Conservation (phyloP, 2,329 filamentous ascomycete genomes). For the Monosporascus sp. region DNA sequence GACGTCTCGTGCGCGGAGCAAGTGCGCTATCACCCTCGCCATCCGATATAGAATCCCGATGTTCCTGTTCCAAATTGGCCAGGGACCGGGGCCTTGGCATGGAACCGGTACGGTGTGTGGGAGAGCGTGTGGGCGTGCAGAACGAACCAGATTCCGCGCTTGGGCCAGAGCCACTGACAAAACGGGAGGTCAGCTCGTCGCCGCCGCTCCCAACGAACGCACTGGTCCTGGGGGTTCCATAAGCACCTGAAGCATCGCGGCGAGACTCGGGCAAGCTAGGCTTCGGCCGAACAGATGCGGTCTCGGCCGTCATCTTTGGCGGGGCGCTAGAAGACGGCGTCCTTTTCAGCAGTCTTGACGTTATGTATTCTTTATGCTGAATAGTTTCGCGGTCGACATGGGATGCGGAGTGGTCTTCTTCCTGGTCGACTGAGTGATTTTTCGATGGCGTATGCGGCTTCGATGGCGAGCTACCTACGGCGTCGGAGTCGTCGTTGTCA, state of each 20-base stretch:
- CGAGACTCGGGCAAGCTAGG: slow-evolving; percentile 31
- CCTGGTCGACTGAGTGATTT: slow-evolving; percentile 3
- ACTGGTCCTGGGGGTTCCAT: slow-evolving; percentile 28
- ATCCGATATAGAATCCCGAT: slow-evolving; percentile 24
- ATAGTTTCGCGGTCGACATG: slow-evolving; percentile 35
- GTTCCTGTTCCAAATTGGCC: slow-evolving; percentile 28
- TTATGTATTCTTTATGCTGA: slow-evolving; percentile 60
- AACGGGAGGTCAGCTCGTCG: slow-evolving; percentile 52
- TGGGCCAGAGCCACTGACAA: slow-evolving; percentile 48
- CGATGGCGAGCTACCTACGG: slow-evolving; percentile 11
- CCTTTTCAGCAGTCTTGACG: slow-evolving; percentile 61
- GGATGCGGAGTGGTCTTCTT: slow-evolving; percentile 1
- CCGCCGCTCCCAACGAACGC: slow-evolving; percentile 34
- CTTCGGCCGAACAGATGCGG: slow-evolving; percentile 40
- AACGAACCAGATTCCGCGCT: slow-evolving; percentile 47
- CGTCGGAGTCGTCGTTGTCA: not conserved
- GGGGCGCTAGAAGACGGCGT: slow-evolving; percentile 56
- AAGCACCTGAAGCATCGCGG: slow-evolving; percentile 34
- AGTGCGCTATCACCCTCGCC: slow-evolving; percentile 41
- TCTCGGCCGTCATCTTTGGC: slow-evolving; percentile 60
- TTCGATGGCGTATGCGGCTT: slow-evolving; percentile 27
- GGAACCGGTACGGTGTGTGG: slow-evolving; percentile 27
- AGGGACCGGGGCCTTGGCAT: slow-evolving; percentile 39
- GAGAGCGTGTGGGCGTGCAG: slow-evolving; percentile 33
- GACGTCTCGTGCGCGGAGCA: slow-evolving; percentile 37